Evolutionary conservation across 495 filamentous ascomycete species (phyloP).

Genomic region (Hypoxylon crocopeplum): DNA sequence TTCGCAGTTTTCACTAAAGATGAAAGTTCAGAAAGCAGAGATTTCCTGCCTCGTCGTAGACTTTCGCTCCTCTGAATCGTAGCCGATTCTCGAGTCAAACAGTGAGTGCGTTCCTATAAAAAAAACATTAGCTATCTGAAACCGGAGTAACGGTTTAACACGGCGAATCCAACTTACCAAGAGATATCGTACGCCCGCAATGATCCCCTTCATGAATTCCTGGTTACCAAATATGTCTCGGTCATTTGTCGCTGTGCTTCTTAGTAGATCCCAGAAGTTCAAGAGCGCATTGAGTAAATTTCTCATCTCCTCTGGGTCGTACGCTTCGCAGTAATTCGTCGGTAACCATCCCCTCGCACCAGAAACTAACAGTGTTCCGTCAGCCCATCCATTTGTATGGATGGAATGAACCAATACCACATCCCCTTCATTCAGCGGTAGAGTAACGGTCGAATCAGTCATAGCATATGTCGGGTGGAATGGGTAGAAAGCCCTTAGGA

Average conservation of each 20-base stretch:
- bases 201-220: constrained; percentile 88
- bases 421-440: constrained; percentile 88
- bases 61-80: constrained; percentile 75
- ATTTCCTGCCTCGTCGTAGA: constrained; percentile 83
- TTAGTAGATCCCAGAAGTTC: constrained; percentile 90
- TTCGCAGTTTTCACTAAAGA: constrained; percentile 87
- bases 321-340: constrained; percentile 97
- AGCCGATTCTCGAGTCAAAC: constrained; percentile 79
- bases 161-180: constrained; percentile 66
- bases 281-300: constrained; percentile 85
- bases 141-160: background rate
- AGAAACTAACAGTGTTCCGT: constrained; percentile 89
- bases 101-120: constrained; percentile 87
- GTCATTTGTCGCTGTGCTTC: constrained; percentile 68
- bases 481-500: constrained; percentile 93
- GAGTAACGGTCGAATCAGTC: constrained; percentile 78
- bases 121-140: constrained; percentile 17
- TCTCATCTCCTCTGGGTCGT: constrained; percentile 84
- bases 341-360: constrained; percentile 95
- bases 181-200: constrained; percentile 89
- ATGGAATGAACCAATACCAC: constrained; percentile 95
- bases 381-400: constrained; percentile 98
- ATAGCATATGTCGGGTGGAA: constrained; percentile 79
- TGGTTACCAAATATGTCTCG: constrained; percentile 80
- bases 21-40: constrained; percentile 86